Evolutionary conservation across 352 stramenopile species (phyloP), one percentile per base, ranked within the genome.

Genomic region (Thraustochytrium sp.): DNA sequence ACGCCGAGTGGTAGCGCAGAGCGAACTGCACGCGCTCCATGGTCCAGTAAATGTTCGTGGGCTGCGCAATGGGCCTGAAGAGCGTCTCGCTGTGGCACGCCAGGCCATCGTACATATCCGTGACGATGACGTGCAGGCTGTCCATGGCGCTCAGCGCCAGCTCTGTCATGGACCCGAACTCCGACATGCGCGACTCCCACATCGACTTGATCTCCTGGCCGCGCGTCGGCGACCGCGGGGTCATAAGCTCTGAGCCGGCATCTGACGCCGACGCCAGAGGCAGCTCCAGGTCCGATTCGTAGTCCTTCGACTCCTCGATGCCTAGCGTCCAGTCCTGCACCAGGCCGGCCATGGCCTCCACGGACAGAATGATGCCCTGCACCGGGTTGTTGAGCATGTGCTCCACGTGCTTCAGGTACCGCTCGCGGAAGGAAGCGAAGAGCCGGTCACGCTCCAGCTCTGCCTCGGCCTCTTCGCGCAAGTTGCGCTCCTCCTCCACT

Each of bases 311-410:
- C 46, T 77, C 65, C 26, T 77, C 65, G 8, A 72, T 72, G 42
- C 34, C 65, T 23, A 77, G 49, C 9, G 48, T 64, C 68, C 68
- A 80, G 42, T 61, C 31, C 36, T 46, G 31, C 29, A 80, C 53
- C 11, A 80, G 48, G 18, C 34, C 68, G 26, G 42, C 26, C 34
- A 80, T 61, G 31, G 31, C 68, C 46, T 80, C 68, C 23, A 80
- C n/a, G 18, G 40, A 46, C 29, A 63, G 40, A 13, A 80, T 51
- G 29, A 80, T 64, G 37, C 68, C 46, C 53, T 80, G 68, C 48
- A 80, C 68, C 4, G 68, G 68, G 68, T 80, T 80, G 53, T 80
- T 80, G 37, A 80, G 26, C 23, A 46, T 29, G 51, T 80, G 68
- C 68, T 80, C 68, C 0, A 80, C 40, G 51, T 63, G 68, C n/a